phyloP scores from a whole-genome alignment of 495 filamentous ascomycete species.

The Trichoderma gamsii region DNA sequence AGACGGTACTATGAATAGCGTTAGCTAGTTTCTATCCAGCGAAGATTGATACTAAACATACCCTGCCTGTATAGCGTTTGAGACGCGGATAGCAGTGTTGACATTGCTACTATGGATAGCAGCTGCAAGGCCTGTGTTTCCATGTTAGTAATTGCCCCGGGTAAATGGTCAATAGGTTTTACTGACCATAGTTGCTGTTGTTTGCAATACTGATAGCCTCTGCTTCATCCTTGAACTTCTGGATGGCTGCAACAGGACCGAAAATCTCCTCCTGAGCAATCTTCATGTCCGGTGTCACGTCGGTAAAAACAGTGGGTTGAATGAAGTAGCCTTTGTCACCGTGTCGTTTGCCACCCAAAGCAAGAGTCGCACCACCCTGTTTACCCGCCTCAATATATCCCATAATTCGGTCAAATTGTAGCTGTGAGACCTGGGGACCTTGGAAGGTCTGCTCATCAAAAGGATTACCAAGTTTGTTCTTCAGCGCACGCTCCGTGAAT shows the following conservation, averaged over 20 bases:
- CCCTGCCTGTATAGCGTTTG: slow-evolving; percentile 74
- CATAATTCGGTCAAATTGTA: slow-evolving; percentile 98
- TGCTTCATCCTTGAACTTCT: slow-evolving; percentile 82
- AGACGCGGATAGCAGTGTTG: slow-evolving; percentile 86
- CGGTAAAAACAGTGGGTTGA: slow-evolving; percentile 86
- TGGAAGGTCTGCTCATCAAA: slow-evolving; percentile 89
- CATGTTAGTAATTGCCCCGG: too few species aligned
- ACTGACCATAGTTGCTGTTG: too few species aligned
- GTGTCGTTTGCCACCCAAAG: slow-evolving; percentile 78
- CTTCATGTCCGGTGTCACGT: slow-evolving; percentile 82
- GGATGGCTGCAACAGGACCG: slow-evolving; percentile 79
- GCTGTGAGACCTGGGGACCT: slow-evolving; percentile 89
- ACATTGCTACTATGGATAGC: slow-evolving; percentile 90
- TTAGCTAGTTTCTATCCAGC: too few species aligned
- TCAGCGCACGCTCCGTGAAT: slow-evolving; percentile 38
- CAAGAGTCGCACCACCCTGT: slow-evolving; percentile 78
- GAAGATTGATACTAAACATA: too few species aligned
- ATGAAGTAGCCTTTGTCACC: slow-evolving; percentile 90
- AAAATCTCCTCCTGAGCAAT: slow-evolving; percentile 96
- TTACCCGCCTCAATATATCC: slow-evolving; percentile 90
- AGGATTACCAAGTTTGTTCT: slow-evolving; percentile 67
- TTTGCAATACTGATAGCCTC: slow-evolving; percentile 63
- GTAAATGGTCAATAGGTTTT: too few species aligned
- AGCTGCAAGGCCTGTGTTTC: slow-evolving; percentile 77
- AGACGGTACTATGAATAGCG: too few species aligned